Base-by-base conservation (phyloP, 1,284 basidiomycete genomes). In the Baeospora myosura region DNA sequence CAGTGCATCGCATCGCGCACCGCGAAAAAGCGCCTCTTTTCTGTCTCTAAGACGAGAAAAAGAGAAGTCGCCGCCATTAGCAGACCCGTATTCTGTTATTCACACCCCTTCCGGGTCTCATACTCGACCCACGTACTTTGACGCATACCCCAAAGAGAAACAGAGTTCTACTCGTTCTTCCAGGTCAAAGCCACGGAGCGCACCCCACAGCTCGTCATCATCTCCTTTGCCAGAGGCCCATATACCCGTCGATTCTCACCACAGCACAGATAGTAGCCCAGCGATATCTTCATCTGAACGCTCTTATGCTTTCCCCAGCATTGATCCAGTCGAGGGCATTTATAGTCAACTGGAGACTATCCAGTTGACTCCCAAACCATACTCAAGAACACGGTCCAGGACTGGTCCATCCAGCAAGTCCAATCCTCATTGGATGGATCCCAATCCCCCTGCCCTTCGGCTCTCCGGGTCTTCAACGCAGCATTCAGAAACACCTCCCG, bases 391-490 rank as follows among this genome's bases (percentile, higher is more conserved):
- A 11, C 73, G 78, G 31, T 77, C 78, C 14, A 69, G 68, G 42
- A 75, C 74, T 10, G 74, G 71, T 11, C 73, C 74, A n/a, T 74
- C 76, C 20, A 58, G 62, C 18, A 69, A 62, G 45, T 59, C 70
- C 8, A 64, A 58, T 48, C 69, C 68, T 64, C 62, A 69, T 40
- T 58, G 43, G 57, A 51, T 21, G 63, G 38, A 45, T 18, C 26
- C 36, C 8, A 32, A 68, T 35, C 68, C 38, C 14, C 38, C 66
- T 16, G 69, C 68, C 31, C 61, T 79, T 47, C 72, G 78, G 45
- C 76, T 79, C 57, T 86, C 81, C 33, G 78, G 72, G 36, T 76
- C 80, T 3, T 83, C 79, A 2, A 76, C 74, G 14, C 72, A 76
- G 43, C 64, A 68, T 30, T 70, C 73, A 23, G 78, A 81, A 52